Conservation (phyloP, 805 yeast genomes). For the Lachancea lanzarotensis region DNA sequence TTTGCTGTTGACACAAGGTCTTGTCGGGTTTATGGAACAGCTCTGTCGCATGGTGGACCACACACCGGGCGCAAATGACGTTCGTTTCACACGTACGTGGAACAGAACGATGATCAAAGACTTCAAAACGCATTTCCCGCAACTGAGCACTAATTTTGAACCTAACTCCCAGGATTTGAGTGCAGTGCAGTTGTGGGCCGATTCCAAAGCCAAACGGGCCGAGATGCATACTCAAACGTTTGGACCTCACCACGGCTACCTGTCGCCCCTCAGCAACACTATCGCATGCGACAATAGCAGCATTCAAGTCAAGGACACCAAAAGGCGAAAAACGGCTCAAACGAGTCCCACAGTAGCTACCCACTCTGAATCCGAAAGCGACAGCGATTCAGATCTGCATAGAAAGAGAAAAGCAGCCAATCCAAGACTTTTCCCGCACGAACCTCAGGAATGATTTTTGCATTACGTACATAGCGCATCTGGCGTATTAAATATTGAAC, state of each 20-base stretch:
- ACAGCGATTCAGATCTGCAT: slow-evolving; percentile 3
- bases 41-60: background rate
- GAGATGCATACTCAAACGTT: background rate
- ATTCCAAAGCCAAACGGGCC: no score
- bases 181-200: slow-evolving; percentile 3
- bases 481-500: background rate
- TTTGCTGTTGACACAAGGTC: slow-evolving; percentile 16
- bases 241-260: background rate
- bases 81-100: slow-evolving; percentile 19
- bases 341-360: background rate
- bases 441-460: background rate
- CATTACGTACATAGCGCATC: background rate
- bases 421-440: no score
- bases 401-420: slow-evolving; percentile 2
- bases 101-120: slow-evolving; percentile 27
- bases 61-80: background rate
- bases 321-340: slow-evolving; percentile 3
- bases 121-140: slow-evolving; percentile 26
- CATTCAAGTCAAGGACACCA: slow-evolving; percentile 2
- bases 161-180: background rate
- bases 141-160: slow-evolving; percentile 9
- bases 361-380: background rate
- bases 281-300: slow-evolving; percentile 8
- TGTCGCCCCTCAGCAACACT: slow-evolving; percentile 6
- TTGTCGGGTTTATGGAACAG: slow-evolving; percentile 18